These are phyloP conservation scores for Zizania palustris DNA, from an alignment of 202 grass and related monocot genomes.

Conservation along the genomic window DNA sequence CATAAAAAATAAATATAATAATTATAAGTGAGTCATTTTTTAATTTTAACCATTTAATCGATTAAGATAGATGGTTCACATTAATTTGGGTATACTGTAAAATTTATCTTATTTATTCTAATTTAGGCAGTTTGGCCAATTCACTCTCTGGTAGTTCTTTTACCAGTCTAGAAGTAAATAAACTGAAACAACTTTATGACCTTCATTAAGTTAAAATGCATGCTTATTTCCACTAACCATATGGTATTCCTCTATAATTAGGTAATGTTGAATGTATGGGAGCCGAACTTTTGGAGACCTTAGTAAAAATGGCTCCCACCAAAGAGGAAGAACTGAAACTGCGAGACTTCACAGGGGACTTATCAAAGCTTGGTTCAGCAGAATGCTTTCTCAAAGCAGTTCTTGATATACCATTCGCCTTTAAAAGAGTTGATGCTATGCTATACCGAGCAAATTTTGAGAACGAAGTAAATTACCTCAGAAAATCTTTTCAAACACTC, in stretches of 20 bases:
- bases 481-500: conserved; percentile 81
- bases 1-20: no score
- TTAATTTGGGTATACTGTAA: no score
- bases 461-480: conserved; percentile 81
- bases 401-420: conserved; percentile 87
- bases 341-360: conserved; percentile 64
- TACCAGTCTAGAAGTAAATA: no score
- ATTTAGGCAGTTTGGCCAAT: no score
- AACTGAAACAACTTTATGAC: no score
- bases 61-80: no score
- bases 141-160: no score
- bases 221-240: conserved; percentile 15
- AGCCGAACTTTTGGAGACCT: conserved; percentile 84
- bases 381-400: conserved; percentile 83
- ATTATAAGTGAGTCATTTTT: no score
- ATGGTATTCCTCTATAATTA: conserved; percentile 42
- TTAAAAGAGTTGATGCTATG: conserved; percentile 92
- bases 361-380: conserved; percentile 75
- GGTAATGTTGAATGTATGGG: conserved; percentile 86
- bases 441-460: conserved; percentile 94
- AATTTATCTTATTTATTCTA: no score
- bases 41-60: no score
- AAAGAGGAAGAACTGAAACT: conserved; percentile 95
- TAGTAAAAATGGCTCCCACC: conserved; percentile 97
- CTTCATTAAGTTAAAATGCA: no score